These are phyloP conservation scores for Platismatia glauca DNA, from an alignment of 495 filamentous ascomycete species.

Conservation along the genomic window DNA sequence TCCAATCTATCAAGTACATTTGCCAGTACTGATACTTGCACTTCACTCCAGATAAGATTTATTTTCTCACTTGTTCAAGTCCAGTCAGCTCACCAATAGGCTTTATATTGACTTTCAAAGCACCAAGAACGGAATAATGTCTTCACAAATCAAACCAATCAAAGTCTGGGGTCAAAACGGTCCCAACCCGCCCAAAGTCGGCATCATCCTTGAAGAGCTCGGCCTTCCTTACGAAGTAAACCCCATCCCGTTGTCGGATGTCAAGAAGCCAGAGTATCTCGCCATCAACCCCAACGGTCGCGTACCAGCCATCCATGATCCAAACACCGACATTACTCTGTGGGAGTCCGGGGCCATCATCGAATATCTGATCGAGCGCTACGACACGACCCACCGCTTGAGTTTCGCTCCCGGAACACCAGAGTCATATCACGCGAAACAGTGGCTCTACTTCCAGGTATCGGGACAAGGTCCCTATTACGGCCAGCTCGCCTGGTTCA, in stretches of 20 bases:
- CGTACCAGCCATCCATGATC: constrained; percentile 48
- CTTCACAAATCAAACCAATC: constrained; percentile 30
- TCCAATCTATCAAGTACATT: background rate
- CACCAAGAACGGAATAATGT: constrained; percentile 8
- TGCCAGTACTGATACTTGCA: background rate
- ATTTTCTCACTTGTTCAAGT: background rate
- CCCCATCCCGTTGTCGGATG: constrained; percentile 30
- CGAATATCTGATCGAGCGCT: constrained; percentile 51
- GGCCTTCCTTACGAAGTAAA: constrained; percentile 27
- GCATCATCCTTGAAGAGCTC: constrained; percentile 39
- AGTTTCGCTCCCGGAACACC: constrained; percentile 35
- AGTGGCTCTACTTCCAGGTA: constrained; percentile 40
- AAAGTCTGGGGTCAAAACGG: constrained; percentile 30
- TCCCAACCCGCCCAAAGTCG: constrained; percentile 44
- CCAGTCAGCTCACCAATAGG: background rate
- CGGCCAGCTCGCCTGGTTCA: constrained; percentile 39
- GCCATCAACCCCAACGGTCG: constrained; percentile 59
- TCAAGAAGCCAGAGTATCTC: constrained; percentile 42
- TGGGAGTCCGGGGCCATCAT: constrained; percentile 60
- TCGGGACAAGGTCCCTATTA: constrained; percentile 43
- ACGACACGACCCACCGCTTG: constrained; percentile 46
- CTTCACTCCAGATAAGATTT: background rate
- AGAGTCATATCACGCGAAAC: constrained; percentile 31
- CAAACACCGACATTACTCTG: constrained; percentile 47
- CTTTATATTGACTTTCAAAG: background rate